Percentiles rank a stretch among this genome's conserved stretches.
phyloP scores from a whole-genome alignment of 805 yeast species.

The Scheffersomyces lignosus region DNA sequence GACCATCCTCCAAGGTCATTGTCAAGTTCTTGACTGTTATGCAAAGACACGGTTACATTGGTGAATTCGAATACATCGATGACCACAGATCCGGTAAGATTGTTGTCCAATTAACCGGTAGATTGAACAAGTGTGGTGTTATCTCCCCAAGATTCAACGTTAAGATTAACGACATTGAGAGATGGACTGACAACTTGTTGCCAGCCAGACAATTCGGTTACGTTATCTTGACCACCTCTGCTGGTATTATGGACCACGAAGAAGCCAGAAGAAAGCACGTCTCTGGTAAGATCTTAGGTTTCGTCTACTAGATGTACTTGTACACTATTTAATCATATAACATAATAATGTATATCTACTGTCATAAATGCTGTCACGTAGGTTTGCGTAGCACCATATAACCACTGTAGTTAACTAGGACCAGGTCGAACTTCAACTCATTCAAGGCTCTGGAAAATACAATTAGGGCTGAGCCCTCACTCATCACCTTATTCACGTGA shows the following conservation, averaged over 20 bases:
- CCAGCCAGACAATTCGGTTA: constrained; percentile 99
- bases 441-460: too few species aligned
- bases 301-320: constrained; percentile 69
- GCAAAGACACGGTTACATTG: constrained; percentile 39
- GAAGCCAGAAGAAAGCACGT: constrained; percentile 99
- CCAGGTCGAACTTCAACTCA: too few species aligned
- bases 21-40: constrained; percentile 31
- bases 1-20: constrained; percentile 37
- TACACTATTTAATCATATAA: background rate
- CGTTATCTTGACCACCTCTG: constrained; percentile 97
- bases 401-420: too few species aligned
- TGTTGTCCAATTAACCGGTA: constrained; percentile 34
- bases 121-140: constrained; percentile 96
- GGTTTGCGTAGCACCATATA: too few species aligned
- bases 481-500: too few species aligned
- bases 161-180: constrained; percentile 91
- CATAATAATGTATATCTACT: background rate
- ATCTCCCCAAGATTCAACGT: constrained; percentile 98
- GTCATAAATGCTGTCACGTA: background rate
- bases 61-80: constrained; percentile 37
- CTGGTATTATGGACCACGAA: constrained; percentile 99
- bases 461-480: too few species aligned
- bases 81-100: constrained; percentile 40
- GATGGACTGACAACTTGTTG: constrained; percentile 97
- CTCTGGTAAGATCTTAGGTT: constrained; percentile 97